Conservation (phyloP, 371 early-diverging fungal species). For the Apophysomyces trapeziformis region DNA sequence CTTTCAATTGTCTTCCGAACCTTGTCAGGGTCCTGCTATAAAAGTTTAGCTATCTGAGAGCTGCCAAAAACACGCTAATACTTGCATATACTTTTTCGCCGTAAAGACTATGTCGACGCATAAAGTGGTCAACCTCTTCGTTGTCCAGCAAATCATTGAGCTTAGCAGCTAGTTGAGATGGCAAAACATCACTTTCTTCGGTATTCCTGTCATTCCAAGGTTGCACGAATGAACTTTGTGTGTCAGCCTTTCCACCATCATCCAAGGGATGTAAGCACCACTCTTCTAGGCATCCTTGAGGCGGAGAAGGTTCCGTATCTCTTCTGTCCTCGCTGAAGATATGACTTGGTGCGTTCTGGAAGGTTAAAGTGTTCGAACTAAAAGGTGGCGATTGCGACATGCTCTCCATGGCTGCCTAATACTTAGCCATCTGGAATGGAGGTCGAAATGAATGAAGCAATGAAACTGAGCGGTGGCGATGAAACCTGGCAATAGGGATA, state of each 20-base stretch:
- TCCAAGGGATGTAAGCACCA: neutral
- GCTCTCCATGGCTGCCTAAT: neutral
- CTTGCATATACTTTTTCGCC: slow-evolving; percentile 33
- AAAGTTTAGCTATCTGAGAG: neutral
- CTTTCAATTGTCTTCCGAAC: slow-evolving; percentile 40
- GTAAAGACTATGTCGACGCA: slow-evolving; percentile 32
- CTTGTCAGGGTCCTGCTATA: slow-evolving; percentile 35
- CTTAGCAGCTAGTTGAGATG: slow-evolving; percentile 24
- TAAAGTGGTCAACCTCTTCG: slow-evolving; percentile 15
- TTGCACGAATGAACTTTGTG: neutral
- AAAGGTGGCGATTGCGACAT: neutral
- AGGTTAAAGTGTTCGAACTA: neutral
- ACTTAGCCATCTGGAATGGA: neutral
- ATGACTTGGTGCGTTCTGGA: neutral
- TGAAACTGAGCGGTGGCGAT: neutral
- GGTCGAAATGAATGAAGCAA: neutral
- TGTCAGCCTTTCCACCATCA: neutral
- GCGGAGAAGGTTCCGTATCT: neutral
- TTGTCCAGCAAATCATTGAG: slow-evolving; percentile 27
- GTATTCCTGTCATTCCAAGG: neutral
- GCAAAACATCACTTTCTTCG: neutral
- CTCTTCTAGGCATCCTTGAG: neutral
- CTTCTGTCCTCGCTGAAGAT: neutral
- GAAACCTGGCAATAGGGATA: neutral
- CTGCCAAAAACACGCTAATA: neutral